Base-by-base conservation (phyloP, 1,139 yeast species). In the Hyphopichia fennica region DNA sequence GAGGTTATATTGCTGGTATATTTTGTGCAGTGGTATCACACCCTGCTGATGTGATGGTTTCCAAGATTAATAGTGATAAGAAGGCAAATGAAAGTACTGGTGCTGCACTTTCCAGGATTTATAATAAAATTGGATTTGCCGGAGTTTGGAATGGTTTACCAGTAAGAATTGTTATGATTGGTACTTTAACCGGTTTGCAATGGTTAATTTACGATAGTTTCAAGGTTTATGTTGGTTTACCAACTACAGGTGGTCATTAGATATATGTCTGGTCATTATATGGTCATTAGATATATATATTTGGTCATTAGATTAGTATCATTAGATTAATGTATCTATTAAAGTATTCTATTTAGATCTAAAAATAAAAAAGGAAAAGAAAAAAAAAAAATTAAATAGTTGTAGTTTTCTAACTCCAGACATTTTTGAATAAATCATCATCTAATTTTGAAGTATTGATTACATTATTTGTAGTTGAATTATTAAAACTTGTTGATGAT, bases 41-140 rank as follows among this genome's bases (percentile, higher is more conserved):
- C 66, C 98, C 98, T 35, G 97, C 97, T 33, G 98, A 91, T 67
- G 96, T 90, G 36, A 84, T 91, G 95, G 97, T 91, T 31, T 87
- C 96, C 42, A 87, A 90, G 77, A 80, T 91, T 57, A 90, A 87
- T 62, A 76, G 86, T 45, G 93, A 87, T 50, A 82, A 84, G 58
- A 69, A 74, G 53, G 72, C 85, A 25, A 77, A 77, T 43, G 96
- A 89, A 68, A 60, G 84, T 7, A 73, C 79, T 56, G 84, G 84
- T 34, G 69, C 72, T 39, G 95, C 95, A 15, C 73, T 86, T 42
- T 58, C 71, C 50, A 80, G 93, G 57, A 89, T 91, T 58, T 91
- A 90, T 64, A 64, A 69, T 41, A 77, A 80, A 57, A 90, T 91
- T 58, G 98, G 98, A 5, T 91, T 91, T 62, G 70, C 63, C 30